Evolutionary conservation across 1,284 basidiomycete species (phyloP).

Genomic region (Cerioporus squamosus): DNA sequence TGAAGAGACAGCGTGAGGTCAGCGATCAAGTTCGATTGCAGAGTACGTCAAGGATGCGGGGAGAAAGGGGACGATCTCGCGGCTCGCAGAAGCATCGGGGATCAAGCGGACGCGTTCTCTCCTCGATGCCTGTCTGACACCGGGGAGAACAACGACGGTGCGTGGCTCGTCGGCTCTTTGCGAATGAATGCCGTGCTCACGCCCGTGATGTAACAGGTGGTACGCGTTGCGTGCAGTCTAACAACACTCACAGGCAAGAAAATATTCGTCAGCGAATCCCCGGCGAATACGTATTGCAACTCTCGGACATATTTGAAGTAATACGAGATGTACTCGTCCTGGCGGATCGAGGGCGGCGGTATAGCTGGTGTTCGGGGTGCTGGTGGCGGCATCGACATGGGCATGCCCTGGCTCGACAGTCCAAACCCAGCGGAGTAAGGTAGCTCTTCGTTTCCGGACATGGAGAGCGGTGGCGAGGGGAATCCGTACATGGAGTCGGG

Average conservation of each 20-base stretch:
- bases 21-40: not conserved
- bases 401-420: slow-evolving; percentile 13
- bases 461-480: slow-evolving; percentile 14
- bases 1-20: slow-evolving; percentile 7
- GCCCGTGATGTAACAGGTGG: too few species aligned
- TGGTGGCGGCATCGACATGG: slow-evolving; percentile 16
- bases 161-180: too few species aligned
- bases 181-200: too few species aligned
- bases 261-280: slow-evolving; percentile 57
- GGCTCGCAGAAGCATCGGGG: too few species aligned
- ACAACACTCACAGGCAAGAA: slow-evolving; percentile 61
- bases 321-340: slow-evolving; percentile 58
- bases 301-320: slow-evolving; percentile 71
- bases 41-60: slow-evolving; percentile 14
- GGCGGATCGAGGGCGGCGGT: slow-evolving; percentile 14
- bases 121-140: not conserved
- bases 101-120: not conserved
- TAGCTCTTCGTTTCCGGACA: slow-evolving; percentile 14
- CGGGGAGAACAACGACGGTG: too few species aligned
- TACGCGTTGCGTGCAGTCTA: not conserved
- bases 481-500: slow-evolving; percentile 17
- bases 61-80: not conserved
- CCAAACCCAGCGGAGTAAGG: slow-evolving; percentile 5
- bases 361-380: slow-evolving; percentile 4
- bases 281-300: slow-evolving; percentile 61